Percentiles rank a stretch among this genome's conserved stretches.
Evolutionary conservation across 305 asterid genomes (phyloP).

Genomic region (Solanum aculeatissimum): DNA sequence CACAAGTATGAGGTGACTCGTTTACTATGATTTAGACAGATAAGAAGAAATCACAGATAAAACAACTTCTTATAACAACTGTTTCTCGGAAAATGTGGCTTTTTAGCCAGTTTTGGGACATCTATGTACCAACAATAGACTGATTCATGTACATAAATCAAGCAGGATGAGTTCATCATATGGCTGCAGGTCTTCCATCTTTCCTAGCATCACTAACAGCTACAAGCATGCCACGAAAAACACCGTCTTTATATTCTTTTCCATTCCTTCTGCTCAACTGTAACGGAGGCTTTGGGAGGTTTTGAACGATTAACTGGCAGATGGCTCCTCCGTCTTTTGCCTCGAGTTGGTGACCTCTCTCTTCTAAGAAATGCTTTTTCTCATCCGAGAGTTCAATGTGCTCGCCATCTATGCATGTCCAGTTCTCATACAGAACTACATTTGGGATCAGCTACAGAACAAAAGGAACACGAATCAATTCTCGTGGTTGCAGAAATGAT

Average conservation of each 20-base stretch:
- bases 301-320: slow-evolving; percentile 76
- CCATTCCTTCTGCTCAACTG: slow-evolving; percentile 14
- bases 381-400: slow-evolving; percentile 62
- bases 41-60: neutral
- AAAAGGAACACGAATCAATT: neutral
- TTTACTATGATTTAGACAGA: neutral
- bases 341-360: slow-evolving; percentile 55
- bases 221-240: slow-evolving; percentile 46
- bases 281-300: slow-evolving; percentile 8
- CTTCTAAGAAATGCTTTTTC: slow-evolving; percentile 44
- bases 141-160: slow-evolving; percentile 60
- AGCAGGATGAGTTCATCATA: slow-evolving; percentile 54
- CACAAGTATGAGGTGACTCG: neutral
- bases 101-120: neutral
- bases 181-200: slow-evolving; percentile 82
- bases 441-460: slow-evolving; percentile 62
- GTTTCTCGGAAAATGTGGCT: too few species aligned
- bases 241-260: slow-evolving; percentile 8
- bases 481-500: neutral
- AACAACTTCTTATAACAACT: neutral
- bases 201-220: slow-evolving; percentile 89
- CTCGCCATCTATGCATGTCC: slow-evolving; percentile 70
- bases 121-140: neutral
- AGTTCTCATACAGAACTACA: slow-evolving; percentile 63
- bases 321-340: slow-evolving; percentile 59